Evolutionary conservation across 2,329 filamentous ascomycete species (phyloP).

Genomic region (Penicillium palitans): DNA sequence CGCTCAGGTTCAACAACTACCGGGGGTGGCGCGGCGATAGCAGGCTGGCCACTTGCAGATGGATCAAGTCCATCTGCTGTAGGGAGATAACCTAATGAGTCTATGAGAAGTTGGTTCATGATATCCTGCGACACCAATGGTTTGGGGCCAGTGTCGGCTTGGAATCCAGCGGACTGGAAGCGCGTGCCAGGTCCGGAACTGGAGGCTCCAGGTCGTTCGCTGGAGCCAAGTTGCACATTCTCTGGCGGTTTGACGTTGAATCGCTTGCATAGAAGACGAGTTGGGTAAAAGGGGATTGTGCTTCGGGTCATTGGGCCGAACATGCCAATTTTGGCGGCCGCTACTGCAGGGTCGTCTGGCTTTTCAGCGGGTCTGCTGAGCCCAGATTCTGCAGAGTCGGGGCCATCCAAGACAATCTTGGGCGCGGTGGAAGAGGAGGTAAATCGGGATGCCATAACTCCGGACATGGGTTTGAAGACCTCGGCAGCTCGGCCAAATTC

Average conservation of each 20-base stretch:
- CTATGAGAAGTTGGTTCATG: slow-evolving; percentile 57
- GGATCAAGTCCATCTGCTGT: slow-evolving; percentile 29
- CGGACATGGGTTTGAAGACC: slow-evolving; percentile 89
- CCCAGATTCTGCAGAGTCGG: slow-evolving; percentile 37
- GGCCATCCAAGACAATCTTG: slow-evolving; percentile 41
- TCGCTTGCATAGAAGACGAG: slow-evolving; percentile 84
- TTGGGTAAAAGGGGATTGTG: slow-evolving; percentile 71
- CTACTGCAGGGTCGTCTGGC: slow-evolving; percentile 73
- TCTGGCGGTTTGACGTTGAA: slow-evolving; percentile 82
- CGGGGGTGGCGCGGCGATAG: slow-evolving; percentile 15
- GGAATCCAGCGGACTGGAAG: slow-evolving; percentile 37
- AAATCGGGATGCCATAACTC: slow-evolving; percentile 90
- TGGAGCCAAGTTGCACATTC: slow-evolving; percentile 61
- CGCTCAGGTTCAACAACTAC: slow-evolving; percentile 64
- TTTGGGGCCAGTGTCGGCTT: slow-evolving; percentile 34
- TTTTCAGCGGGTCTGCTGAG: slow-evolving; percentile 56
- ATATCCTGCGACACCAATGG: slow-evolving; percentile 56
- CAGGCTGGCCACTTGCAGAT: slow-evolving; percentile 14
- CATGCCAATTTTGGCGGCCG: slow-evolving; percentile 88
- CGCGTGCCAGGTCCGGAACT: slow-evolving; percentile 24
- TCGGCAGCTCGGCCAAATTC: slow-evolving; percentile 74
- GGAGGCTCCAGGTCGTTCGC: slow-evolving; percentile 39
- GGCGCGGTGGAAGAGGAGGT: slow-evolving; percentile 59
- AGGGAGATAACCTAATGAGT: slow-evolving; percentile 30
- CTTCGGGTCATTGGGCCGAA: slow-evolving; percentile 84